Evolutionary conservation across 257 asterid species (phyloP).

Genomic region (Capsicum pubescens): DNA sequence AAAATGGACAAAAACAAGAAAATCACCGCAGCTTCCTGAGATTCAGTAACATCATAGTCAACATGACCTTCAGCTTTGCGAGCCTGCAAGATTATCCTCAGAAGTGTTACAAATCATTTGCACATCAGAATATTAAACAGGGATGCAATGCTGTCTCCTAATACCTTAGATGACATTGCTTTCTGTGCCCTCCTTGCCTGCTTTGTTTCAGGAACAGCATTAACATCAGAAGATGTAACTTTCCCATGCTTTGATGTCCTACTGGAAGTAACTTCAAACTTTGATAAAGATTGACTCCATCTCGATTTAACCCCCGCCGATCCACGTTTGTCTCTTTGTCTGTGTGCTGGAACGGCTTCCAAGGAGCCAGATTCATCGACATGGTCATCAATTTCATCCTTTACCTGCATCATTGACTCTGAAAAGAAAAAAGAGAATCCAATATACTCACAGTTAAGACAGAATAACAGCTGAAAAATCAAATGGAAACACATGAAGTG

Average conservation of each 20-base stretch:
- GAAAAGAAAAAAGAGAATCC: slow-evolving; percentile 21
- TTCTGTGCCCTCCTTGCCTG: slow-evolving; percentile 64
- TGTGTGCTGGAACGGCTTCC: slow-evolving; percentile 51
- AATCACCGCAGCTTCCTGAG: slow-evolving; percentile 66
- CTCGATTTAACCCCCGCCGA: slow-evolving; percentile 55
- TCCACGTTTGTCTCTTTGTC: slow-evolving; percentile 54
- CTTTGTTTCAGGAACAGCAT: slow-evolving; percentile 53
- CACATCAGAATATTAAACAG: slow-evolving; percentile 31
- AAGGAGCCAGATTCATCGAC: slow-evolving; percentile 63
- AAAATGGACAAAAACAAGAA: neutral
- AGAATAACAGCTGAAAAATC: slow-evolving; percentile 3
- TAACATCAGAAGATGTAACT: slow-evolving; percentile 45
- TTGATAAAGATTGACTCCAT: slow-evolving; percentile 51
- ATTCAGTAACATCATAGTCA: slow-evolving; percentile 48
- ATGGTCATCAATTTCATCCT: slow-evolving; percentile 56
- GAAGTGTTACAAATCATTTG: slow-evolving; percentile 35
- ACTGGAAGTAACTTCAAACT: slow-evolving; percentile 54
- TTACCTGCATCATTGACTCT: slow-evolving; percentile 46
- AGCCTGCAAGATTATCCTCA: slow-evolving; percentile 50
- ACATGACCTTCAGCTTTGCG: slow-evolving; percentile 56
- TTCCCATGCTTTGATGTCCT: slow-evolving; percentile 63
- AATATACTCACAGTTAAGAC: neutral
- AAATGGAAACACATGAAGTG: slow-evolving; percentile 20
- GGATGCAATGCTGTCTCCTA: slow-evolving; percentile 24
- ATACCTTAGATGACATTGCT: slow-evolving; percentile 58